A percentile compares a stretch with the other conserved stretches of the same genome.
These are phyloP conservation scores for Morella rubra DNA, from an alignment of 306 rosid species.

Conservation along the genomic window DNA sequence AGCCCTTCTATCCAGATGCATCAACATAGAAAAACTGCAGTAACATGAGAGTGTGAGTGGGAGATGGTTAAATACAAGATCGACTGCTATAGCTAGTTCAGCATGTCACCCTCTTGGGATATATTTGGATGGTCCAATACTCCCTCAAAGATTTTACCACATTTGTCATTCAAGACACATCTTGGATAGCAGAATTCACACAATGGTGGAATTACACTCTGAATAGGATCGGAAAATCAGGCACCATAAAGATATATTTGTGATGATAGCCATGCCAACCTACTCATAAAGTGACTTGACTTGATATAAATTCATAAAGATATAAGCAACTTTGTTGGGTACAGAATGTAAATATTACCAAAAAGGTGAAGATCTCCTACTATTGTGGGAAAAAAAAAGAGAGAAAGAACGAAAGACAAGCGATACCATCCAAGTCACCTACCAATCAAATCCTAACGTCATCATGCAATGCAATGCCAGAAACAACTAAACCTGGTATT, in stretches of 20 bases:
- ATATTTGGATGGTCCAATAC: no score
- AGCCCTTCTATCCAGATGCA: constrained; percentile 20
- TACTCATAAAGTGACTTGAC: neutral
- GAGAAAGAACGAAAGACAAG: neutral
- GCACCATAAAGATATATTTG: neutral
- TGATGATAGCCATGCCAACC: neutral
- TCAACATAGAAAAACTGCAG: neutral
- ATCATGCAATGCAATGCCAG: constrained; percentile 17
- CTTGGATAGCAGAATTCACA: no score
- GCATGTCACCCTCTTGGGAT: neutral
- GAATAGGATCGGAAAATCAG: neutral
- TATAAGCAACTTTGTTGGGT: neutral
- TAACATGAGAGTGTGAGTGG: neutral
- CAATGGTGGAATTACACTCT: neutral
- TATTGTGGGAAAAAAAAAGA: neutral
- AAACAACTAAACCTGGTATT: constrained; percentile 8
- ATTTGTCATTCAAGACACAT: no score
- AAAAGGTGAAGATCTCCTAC: neutral
- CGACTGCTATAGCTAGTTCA: neutral
- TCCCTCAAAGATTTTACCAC: no score
- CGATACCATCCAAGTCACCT: neutral
- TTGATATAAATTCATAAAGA: neutral
- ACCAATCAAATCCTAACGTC: neutral
- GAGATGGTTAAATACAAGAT: neutral
- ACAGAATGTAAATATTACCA: neutral